Percentiles rank a stretch among this genome's conserved stretches.
These are phyloP conservation scores for Emericellopsis atlantica DNA, from an alignment of 2,329 filamentous ascomycete genomes.

Conservation along the genomic window DNA sequence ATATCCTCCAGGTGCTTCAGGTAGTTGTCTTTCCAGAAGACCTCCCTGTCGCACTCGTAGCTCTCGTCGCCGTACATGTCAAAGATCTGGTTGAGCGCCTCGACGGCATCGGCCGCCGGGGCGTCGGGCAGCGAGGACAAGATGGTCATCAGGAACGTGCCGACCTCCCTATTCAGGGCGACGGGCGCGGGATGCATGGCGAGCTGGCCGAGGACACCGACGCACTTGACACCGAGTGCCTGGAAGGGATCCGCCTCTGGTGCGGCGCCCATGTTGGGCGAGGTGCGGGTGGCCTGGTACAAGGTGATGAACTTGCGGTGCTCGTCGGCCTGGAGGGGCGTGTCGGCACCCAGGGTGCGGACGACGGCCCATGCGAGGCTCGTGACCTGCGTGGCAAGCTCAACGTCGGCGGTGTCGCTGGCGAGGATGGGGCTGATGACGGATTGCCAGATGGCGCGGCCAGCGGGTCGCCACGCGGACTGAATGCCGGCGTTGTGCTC, in stretches of 20 bases:
- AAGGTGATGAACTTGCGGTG: slow-evolving; percentile 52
- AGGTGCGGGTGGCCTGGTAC: slow-evolving; percentile 43
- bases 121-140: slow-evolving; percentile 37
- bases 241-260: slow-evolving; percentile 40
- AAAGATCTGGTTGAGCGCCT: slow-evolving; percentile 54
- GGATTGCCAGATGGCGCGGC: slow-evolving; percentile 43
- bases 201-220: slow-evolving; percentile 53
- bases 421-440: slow-evolving; percentile 43
- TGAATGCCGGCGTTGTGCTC: slow-evolving; percentile 38
- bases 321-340: slow-evolving; percentile 37
- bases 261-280: slow-evolving; percentile 10
- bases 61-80: slow-evolving; percentile 55
- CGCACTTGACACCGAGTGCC: slow-evolving; percentile 50
- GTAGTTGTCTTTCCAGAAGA: slow-evolving; percentile 53
- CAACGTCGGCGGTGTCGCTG: slow-evolving; percentile 48
- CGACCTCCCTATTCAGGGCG: slow-evolving; percentile 47
- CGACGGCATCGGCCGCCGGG: slow-evolving; percentile 44
- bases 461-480: slow-evolving; percentile 39
- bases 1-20: slow-evolving; percentile 43
- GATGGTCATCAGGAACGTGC: slow-evolving; percentile 47
- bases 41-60: slow-evolving; percentile 42
- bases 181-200: slow-evolving; percentile 41
- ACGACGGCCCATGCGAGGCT: slow-evolving; percentile 54
- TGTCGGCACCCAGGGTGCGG: slow-evolving; percentile 35
- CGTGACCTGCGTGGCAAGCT: slow-evolving; percentile 49